Conservation (phyloP, 179 eudicot species). For the Corrigiola litoralis region DNA sequence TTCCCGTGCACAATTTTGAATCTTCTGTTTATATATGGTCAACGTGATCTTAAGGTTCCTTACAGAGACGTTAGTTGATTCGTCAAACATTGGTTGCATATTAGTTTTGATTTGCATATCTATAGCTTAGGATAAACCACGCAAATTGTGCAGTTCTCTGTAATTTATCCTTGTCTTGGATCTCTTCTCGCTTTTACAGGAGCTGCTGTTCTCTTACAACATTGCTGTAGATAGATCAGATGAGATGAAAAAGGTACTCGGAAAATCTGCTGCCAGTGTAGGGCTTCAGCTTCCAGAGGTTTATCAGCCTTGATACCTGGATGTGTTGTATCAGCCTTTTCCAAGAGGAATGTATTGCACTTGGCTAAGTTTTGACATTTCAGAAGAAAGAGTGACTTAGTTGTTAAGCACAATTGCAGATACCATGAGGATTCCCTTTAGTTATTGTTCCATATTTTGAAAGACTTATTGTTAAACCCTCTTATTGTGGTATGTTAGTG, state of each 20-base stretch:
- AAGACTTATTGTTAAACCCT: no score
- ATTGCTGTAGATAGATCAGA: constrained; percentile 81
- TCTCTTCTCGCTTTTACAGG: constrained; percentile 35
- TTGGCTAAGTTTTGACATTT: constrained; percentile 1
- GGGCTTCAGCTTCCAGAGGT: constrained; percentile 86
- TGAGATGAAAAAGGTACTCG: constrained; percentile 65
- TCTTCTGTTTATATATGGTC: not conserved
- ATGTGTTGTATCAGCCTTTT: not conserved
- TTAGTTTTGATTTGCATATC: no score
- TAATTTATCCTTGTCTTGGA: not conserved
- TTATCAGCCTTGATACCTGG: constrained; percentile 46
- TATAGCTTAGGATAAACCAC: not conserved
- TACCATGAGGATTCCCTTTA: not conserved
- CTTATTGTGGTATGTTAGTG: no score
- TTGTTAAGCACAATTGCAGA: not conserved
- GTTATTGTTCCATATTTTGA: no score
- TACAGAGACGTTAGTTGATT: no score
- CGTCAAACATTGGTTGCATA: no score
- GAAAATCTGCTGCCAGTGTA: constrained; percentile 86
- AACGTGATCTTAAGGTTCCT: no score
- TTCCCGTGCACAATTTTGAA: not conserved
- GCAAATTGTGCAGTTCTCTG: no score
- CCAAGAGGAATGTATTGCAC: not conserved
- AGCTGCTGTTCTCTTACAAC: constrained; percentile 72
- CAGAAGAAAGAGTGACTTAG: not conserved